Evolutionary conservation across 192 early-diverging fungal species (phyloP).

Genomic region (Linnemannia exigua): DNA sequence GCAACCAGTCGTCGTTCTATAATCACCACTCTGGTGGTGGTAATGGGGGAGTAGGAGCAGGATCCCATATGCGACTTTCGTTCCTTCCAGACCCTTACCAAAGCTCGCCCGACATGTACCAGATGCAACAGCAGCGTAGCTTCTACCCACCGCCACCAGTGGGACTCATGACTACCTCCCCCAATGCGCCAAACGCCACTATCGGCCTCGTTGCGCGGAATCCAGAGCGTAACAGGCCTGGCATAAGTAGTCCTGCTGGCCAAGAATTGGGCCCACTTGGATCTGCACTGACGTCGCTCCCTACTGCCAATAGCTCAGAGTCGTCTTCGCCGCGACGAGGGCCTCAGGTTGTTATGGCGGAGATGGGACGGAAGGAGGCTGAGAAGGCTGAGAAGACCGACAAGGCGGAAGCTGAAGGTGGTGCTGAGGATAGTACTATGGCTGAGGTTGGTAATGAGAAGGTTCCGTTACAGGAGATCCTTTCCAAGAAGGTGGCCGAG

Average conservation of each 20-base stretch:
- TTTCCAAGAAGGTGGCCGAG: no score
- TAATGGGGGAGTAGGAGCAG: neutral
- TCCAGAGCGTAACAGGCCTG: neutral
- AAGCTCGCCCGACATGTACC: neutral
- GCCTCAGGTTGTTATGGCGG: slow-evolving; percentile 36
- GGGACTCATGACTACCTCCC: neutral
- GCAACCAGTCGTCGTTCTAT: slow-evolving; percentile 32
- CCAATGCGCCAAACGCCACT: neutral
- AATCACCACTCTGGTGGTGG: neutral
- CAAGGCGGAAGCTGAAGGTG: no score
- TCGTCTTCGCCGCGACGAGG: slow-evolving; percentile 37
- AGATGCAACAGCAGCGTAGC: slow-evolving; percentile 21
- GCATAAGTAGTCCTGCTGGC: neutral
- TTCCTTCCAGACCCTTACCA: neutral
- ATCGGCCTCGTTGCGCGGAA: neutral
- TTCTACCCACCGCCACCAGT: slow-evolving; percentile 35
- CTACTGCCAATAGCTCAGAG: slow-evolving; percentile 1
- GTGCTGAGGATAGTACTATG: no score
- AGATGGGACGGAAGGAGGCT: slow-evolving; percentile 40
- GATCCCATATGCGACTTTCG: neutral
- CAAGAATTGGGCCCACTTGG: neutral
- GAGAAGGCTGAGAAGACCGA: neutral
- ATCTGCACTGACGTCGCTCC: slow-evolving; percentile 10
- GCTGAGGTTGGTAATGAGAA: no score
- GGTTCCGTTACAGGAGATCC: no score